Base-by-base conservation (phyloP, 1,284 basidiomycete genomes). In the Leccinum fallax region DNA sequence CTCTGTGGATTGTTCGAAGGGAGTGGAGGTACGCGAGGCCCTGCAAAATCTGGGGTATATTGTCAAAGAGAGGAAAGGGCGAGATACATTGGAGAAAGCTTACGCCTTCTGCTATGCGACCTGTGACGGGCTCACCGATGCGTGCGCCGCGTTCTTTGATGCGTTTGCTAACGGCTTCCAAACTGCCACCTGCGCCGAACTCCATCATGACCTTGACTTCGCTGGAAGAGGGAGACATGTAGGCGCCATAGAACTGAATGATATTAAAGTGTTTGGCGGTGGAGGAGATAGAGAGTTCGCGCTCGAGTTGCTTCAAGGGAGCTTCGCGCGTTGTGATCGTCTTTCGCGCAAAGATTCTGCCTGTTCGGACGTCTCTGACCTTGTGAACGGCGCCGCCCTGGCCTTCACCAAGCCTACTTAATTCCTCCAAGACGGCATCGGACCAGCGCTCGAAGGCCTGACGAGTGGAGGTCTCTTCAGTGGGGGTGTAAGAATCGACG, bases 191-290 rank as follows among this genome's bases (percentile, higher is more conserved):
- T 73, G 98, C 95, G 77, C 94, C 84, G 69, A 82, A 92, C 76
- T 99, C 97, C 94, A 98, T 97, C 67, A 97, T 83, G 66, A 99
- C 95, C 71, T 95, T 96, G 72, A 99, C 92, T 76, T 96, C 93
- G 66, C 92, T 92, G 56, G 93, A 92, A 49, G 92, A 93, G 34
- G 94, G 93, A 36, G 94, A 92, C 76, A 98, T 91, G 79, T 97
- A 99, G 16, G 95, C 95, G 55, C 97, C 97, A 72, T 94, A 92
- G 80, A 97, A 98, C 60, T 87, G 83, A 59, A 97, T 90, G 76
- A 99, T 97, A 75, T 95, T 96, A 65, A 87, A 80, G 68, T 97
- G 94, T 54, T 87, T 82, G 61, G 92, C 95, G 49, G 87, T 85
- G 43, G 94, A 89, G 66, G 95, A 93, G 77, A 98, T 95, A 57